Percentiles rank a stretch among this genome's conserved stretches.
phyloP scores from a whole-genome alignment of 2,329 filamentous ascomycete species.

The Exophiala sideris region DNA sequence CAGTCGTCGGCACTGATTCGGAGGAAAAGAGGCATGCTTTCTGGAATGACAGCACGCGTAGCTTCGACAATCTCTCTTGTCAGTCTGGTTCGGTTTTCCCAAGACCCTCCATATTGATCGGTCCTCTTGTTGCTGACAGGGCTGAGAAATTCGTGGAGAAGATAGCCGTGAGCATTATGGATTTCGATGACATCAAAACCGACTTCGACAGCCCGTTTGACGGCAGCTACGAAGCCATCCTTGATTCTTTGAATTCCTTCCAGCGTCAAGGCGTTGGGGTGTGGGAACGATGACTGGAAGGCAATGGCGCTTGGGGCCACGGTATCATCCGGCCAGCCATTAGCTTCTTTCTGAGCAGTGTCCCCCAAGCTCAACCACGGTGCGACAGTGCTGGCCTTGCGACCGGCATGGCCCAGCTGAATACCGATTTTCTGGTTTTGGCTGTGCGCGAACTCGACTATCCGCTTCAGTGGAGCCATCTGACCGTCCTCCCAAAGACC shows the following conservation, averaged over 20 bases:
- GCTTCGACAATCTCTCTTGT: slow-evolving; percentile 64
- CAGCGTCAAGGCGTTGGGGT: slow-evolving; percentile 65
- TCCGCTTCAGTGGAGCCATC: slow-evolving; percentile 49
- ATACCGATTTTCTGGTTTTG: slow-evolving; percentile 71
- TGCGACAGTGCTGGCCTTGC: slow-evolving; percentile 60
- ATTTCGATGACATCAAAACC: slow-evolving; percentile 79
- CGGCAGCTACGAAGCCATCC: slow-evolving; percentile 36
- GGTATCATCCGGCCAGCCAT: slow-evolving; percentile 55
- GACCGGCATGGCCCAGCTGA: slow-evolving; percentile 74
- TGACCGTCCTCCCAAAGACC: slow-evolving; percentile 85
- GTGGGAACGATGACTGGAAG: slow-evolving; percentile 59
- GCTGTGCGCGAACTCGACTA: slow-evolving; percentile 33
- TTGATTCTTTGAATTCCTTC: slow-evolving; percentile 58
- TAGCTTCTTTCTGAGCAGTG: slow-evolving; percentile 53
- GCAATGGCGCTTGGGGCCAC: slow-evolving; percentile 58
- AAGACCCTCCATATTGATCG: slow-evolving; percentile 51
- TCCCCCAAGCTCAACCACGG: slow-evolving; percentile 60
- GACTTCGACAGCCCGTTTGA: slow-evolving; percentile 60
- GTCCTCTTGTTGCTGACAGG: slow-evolving; percentile 67
- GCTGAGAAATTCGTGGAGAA: slow-evolving; percentile 67
- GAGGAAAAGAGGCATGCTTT: slow-evolving; percentile 67
- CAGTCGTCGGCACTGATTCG: slow-evolving; percentile 74
- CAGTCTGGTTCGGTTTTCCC: slow-evolving; percentile 65
- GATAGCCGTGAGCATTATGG: slow-evolving; percentile 76
- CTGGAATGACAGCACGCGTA: slow-evolving; percentile 60